Conservation (phyloP, 805 yeast genomes). For the Candida pseudoglaebosa region DNA sequence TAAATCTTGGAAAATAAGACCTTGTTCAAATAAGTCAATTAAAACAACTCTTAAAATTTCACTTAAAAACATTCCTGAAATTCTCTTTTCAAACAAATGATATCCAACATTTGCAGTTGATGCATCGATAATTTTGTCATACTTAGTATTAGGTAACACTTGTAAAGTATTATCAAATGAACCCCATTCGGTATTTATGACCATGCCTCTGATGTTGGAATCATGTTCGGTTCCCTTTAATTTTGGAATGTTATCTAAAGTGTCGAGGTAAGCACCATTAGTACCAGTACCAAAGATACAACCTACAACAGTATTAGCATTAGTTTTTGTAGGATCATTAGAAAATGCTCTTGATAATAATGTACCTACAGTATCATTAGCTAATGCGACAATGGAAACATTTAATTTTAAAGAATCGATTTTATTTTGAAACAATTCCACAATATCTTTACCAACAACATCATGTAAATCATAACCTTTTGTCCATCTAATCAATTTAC, state of each 20-base stretch:
- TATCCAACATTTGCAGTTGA: slow-evolving; percentile 78
- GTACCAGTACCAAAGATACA: slow-evolving; percentile 97
- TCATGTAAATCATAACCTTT: slow-evolving; percentile 89
- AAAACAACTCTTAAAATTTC: slow-evolving; percentile 77
- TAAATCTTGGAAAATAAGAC: slow-evolving; percentile 57
- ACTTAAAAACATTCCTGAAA: slow-evolving; percentile 90
- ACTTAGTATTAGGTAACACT: slow-evolving; percentile 72
- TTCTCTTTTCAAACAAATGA: slow-evolving; percentile 91
- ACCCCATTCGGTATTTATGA: slow-evolving; percentile 97
- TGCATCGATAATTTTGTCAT: slow-evolving; percentile 67
- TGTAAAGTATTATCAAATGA: slow-evolving; percentile 84
- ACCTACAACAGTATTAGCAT: slow-evolving; percentile 78
- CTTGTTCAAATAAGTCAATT: slow-evolving; percentile 59
- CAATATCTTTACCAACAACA: slow-evolving; percentile 81
- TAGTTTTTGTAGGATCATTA: slow-evolving; percentile 54
- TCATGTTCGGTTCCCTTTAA: slow-evolving; percentile 47
- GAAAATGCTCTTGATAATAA: slow-evolving; percentile 83
- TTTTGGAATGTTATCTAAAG: slow-evolving; percentile 68
- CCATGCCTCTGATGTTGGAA: slow-evolving; percentile 53
- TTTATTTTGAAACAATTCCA: slow-evolving; percentile 63
- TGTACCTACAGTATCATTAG: slow-evolving; percentile 96
- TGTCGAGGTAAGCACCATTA: slow-evolving; percentile 90
- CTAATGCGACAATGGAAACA: slow-evolving; percentile 77
- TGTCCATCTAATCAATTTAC: slow-evolving; percentile 90
- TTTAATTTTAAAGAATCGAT: slow-evolving; percentile 57